Conservation (phyloP, 2,329 filamentous ascomycete species). For the Nemania serpens region DNA sequence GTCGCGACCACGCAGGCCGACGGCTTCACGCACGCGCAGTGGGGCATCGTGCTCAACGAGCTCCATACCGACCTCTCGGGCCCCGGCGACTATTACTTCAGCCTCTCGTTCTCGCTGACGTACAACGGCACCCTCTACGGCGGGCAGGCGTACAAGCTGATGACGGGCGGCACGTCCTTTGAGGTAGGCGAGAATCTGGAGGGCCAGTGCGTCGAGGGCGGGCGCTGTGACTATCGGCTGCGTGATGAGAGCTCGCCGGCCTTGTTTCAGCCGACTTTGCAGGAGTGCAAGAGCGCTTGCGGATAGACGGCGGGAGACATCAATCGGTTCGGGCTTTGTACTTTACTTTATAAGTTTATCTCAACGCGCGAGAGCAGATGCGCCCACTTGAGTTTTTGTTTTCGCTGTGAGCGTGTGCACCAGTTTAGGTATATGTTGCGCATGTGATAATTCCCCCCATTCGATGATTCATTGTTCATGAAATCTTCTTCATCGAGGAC, state of each 20-base stretch:
- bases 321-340: not conserved
- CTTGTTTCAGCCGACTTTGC: constrained; percentile 29
- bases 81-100: constrained; percentile 27
- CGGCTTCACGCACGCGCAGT: constrained; percentile 20
- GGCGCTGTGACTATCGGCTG: constrained; percentile 27
- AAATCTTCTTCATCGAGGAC: too few species aligned
- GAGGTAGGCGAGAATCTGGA: constrained; percentile 22
- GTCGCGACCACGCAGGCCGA: not conserved
- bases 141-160: constrained; percentile 27
- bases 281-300: constrained; percentile 32
- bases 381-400: not conserved
- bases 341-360: not conserved
- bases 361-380: not conserved
- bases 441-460: not conserved
- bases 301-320: constrained; percentile 10
- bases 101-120: constrained; percentile 26
- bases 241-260: constrained; percentile 25
- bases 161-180: constrained; percentile 14
- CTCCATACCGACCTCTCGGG: constrained; percentile 23
- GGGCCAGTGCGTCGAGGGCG: constrained; percentile 29
- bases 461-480: too few species aligned
- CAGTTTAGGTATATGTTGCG: too few species aligned
- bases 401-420: not conserved
- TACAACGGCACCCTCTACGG: constrained; percentile 27
- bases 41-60: constrained; percentile 31